Evolutionary conservation across 177 flowering plant species (phyloP).

Genomic region (Tripterygium wilfordii): DNA sequence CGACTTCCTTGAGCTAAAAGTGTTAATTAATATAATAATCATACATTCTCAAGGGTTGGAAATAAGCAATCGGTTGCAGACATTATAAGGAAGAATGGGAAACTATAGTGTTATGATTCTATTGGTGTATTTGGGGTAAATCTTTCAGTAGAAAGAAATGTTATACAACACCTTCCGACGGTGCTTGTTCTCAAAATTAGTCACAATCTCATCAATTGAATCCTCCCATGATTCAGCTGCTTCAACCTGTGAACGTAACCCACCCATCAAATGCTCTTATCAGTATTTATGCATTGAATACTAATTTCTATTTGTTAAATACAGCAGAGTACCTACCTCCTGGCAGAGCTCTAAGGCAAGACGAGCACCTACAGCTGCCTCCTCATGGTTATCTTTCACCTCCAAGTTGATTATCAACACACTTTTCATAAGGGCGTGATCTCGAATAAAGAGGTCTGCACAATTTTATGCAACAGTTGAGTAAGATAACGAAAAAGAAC

Average conservation of each 20-base stretch:
- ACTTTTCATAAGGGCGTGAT: conserved; percentile 61
- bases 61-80: conserved; percentile 5
- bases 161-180: conserved; percentile 73
- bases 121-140: too few relatives aligned
- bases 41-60: neutral
- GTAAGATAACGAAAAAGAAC: neutral
- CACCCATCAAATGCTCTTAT: neutral
- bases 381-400: conserved; percentile 97
- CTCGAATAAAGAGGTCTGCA: conserved; percentile 80
- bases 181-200: conserved; percentile 72
- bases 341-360: conserved; percentile 73
- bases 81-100: neutral
- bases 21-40: too few relatives aligned
- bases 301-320: too few relatives aligned
- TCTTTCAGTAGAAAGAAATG: conserved; percentile 71
- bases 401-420: conserved; percentile 83
- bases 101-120: too few relatives aligned
- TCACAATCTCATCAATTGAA: conserved; percentile 58
- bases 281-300: neutral
- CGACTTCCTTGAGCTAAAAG: too few relatives aligned
- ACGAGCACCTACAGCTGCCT: conserved; percentile 87
- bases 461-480: conserved; percentile 4
- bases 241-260: conserved; percentile 52
- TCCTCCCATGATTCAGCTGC: conserved; percentile 83
- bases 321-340: conserved; percentile 36